Base-by-base conservation (phyloP, 345 rosid genomes). In the Lumnitzera littorea region DNA sequence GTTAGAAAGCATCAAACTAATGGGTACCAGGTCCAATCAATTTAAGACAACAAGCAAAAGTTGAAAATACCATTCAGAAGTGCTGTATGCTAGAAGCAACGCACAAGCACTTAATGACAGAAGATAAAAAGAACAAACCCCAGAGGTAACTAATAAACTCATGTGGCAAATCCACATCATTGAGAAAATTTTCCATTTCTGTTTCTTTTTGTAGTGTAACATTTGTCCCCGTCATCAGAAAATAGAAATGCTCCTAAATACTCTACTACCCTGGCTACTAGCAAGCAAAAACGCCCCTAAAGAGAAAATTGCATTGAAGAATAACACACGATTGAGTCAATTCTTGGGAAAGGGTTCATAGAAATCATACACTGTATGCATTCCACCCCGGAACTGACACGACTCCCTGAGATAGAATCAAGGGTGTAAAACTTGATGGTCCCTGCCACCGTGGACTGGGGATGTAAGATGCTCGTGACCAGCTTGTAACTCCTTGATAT, bases 381-480 rank as follows among this genome's bases (percentile, higher is more conserved):
- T 83, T 95, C 99, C 99, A 95, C 54, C 96, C 89, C 51, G 91
- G 97, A 67, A 95, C 83, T 3, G 99, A 80, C 25, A 91, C 87
- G 68, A 95, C 74, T 58, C 99, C 95, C 67, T 91, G 97, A 67
- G 97, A 90, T 61, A 91, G 68, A 71, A 95, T 76, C 60, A 95
- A 65, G 54, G 99, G 82, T 12, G 97, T 64, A 53, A 79, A 95
- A 57, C 82, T 82, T 48, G 97, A 91, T 58, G 96, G 97, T 61
- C 82, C 95, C 74, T 86, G 96, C 99, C 99, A 95, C 27, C 96
- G 84, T 60, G 98, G 97, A 67, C 87, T 95, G 49, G 95, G 81
- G 64, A 95, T 80, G 69, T 79, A 91, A 57, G 99, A 86, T 63
- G 95, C 81, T 67, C 97, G 80, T 20, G 97, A 78, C 99, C 99